Evolutionary conservation across 306 rosid genomes (phyloP), one percentile per base, ranked within the genome.

Genomic region (Sophora flavescens): DNA sequence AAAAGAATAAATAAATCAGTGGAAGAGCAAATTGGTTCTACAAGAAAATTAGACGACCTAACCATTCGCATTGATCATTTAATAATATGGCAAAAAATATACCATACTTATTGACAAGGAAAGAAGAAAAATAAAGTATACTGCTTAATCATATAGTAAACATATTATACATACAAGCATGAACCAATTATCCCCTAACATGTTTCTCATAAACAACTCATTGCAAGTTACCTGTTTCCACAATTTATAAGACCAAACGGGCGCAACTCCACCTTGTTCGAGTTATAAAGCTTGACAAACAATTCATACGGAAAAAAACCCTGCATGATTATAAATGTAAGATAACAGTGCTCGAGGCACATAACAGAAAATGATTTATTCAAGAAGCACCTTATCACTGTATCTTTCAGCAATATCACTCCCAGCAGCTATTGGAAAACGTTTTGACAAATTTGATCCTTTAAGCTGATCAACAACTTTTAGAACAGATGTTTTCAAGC

Each of bases 181-280:
- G 66, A 57, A 68, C 54, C 68, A 8, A 8, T 50, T 59, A 16
- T 51, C 39, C 35, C 52, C 39, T 6, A 36, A 59, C 18, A 70
- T 18, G 17, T 47, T 50, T 74, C 60, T 33, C 53, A 26, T 45
- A 22, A 22, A 38, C 33, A 65, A 68, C 61, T 78, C 18, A 70
- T 48, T 51, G 51, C 32, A 60, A 39, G 18, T 85, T 89, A 95
- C 98, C 98, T 95, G 87, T 95, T 95, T 63, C 98, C 98, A 78
- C 95, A 86, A 69, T 95, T 95, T 73, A 82, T 48, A 83, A 95
- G 96, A 75, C 98, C 98, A 57, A 87, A 85, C 12, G 98, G 98
- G 18, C 32, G 87, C 74, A 91, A 74, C 77, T 90, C 97, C 80
- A 68, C 75, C 83, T 89, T 88, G 89, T 90, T 91, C 79, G 83